A percentile compares a stretch with the other conserved stretches of the same genome.
These are phyloP conservation scores for maize (Zea mays) DNA, from an alignment of 176 grass and related monocot species.

Conservation along the genomic window DNA sequence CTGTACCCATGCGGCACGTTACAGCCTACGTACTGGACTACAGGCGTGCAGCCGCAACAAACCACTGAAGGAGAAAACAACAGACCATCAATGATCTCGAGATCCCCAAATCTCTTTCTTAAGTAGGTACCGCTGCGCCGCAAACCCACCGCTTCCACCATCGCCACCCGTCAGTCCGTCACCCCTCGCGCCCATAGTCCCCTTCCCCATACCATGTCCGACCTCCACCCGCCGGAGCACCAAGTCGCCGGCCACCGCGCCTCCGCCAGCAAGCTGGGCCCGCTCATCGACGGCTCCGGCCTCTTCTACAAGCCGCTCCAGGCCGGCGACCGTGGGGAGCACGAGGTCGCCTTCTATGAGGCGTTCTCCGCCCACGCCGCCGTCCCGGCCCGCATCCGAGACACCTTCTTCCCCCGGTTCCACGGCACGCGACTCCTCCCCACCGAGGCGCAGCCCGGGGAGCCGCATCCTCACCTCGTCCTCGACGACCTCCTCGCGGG, in stretches of 20 bases:
- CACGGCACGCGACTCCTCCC: slow-evolving; percentile 61
- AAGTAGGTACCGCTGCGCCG: background rate
- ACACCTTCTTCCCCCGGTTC: slow-evolving; percentile 68
- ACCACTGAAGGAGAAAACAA: background rate
- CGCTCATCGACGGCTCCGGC: slow-evolving; percentile 59
- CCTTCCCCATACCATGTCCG: slow-evolving; percentile 26
- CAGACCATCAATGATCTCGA: slow-evolving; percentile 1
- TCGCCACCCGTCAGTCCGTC: background rate
- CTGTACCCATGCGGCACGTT: too few species aligned
- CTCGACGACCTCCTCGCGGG: slow-evolving; percentile 70
- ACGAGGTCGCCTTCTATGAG: slow-evolving; percentile 72
- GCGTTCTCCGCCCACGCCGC: slow-evolving; percentile 48
- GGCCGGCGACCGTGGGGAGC: slow-evolving; percentile 50
- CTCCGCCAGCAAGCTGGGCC: slow-evolving; percentile 36
- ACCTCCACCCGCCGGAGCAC: slow-evolving; percentile 70
- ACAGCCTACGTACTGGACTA: too few species aligned
- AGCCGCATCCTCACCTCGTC: slow-evolving; percentile 55
- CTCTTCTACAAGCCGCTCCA: slow-evolving; percentile 85
- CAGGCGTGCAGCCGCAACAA: background rate
- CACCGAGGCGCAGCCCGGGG: slow-evolving; percentile 37
- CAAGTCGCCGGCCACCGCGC: slow-evolving; percentile 72
- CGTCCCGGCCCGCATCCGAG: slow-evolving; percentile 44
- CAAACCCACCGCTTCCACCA: background rate
- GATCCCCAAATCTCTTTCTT: slow-evolving; percentile 24
- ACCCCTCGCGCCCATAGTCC: background rate